Conservation (phyloP, 768 basidiomycete genomes). For the Lenzites betulinus region DNA sequence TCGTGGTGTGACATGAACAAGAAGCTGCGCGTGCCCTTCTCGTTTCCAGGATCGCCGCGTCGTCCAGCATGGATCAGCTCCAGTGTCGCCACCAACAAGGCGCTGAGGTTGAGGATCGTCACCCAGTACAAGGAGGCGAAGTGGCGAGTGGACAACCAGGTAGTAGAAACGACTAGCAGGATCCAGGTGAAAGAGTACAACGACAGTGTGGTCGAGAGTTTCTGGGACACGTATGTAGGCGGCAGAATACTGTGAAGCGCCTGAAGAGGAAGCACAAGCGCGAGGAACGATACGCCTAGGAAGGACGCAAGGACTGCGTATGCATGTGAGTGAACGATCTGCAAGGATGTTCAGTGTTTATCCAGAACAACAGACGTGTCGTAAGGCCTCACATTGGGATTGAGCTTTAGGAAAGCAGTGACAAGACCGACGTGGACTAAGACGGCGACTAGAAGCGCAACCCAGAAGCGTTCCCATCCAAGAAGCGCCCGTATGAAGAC, state of each 20-base stretch:
- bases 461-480: slow-evolving; percentile 64
- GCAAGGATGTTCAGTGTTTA: slow-evolving; percentile 9
- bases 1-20: slow-evolving; percentile 13
- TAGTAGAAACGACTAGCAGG: slow-evolving; percentile 53
- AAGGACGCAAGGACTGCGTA: slow-evolving; percentile 52
- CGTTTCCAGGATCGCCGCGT: slow-evolving; percentile 26
- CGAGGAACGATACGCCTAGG: slow-evolving; percentile 53
- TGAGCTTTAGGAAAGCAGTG: slow-evolving; percentile 52
- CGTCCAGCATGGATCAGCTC: slow-evolving; percentile 39
- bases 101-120: slow-evolving; percentile 53
- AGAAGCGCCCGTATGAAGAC: slow-evolving; percentile 38
- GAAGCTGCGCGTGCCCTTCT: slow-evolving; percentile 9
- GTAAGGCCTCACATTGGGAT: slow-evolving; percentile 60
- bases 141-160: slow-evolving; percentile 41
- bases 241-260: slow-evolving; percentile 33
- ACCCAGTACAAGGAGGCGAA: slow-evolving; percentile 61
- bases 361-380: not conserved
- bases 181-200: slow-evolving; percentile 61
- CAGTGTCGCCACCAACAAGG: slow-evolving; percentile 44
- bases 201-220: slow-evolving; percentile 52
- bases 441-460: slow-evolving; percentile 49
- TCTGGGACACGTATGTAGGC: slow-evolving; percentile 45
- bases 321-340: slow-evolving; percentile 65
- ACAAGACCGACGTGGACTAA: slow-evolving; percentile 52
- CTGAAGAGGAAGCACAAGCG: slow-evolving; percentile 44